Evolutionary conservation across 2,329 filamentous ascomycete species (phyloP).

Genomic region (Stromatinia cepivora): DNA sequence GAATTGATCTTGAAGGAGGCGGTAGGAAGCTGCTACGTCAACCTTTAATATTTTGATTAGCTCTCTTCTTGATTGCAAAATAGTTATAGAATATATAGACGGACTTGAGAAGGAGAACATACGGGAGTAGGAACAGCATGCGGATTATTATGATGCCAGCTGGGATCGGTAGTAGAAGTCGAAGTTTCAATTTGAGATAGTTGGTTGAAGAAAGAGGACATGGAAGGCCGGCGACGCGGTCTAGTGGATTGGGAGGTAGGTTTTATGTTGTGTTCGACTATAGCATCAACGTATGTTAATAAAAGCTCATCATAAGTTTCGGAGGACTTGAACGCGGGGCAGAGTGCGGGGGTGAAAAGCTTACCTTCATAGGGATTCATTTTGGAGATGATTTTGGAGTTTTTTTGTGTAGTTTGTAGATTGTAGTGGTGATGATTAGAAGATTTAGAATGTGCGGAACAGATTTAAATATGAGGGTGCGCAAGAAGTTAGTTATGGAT

Average conservation of each 20-base stretch:
- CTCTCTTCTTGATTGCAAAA: not conserved
- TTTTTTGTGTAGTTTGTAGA: no score
- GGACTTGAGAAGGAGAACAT: not conserved
- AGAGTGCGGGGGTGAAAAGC: constrained; percentile 22
- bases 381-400: not conserved
- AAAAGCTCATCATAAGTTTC: not conserved
- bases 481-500: not conserved
- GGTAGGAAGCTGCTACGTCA: constrained; percentile 58
- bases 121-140: constrained; percentile 59
- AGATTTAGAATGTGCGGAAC: not conserved
- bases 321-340: not conserved
- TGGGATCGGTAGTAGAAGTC: constrained; percentile 30
- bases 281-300: constrained; percentile 23
- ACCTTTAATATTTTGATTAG: constrained; percentile 36
- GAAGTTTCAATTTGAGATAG: constrained; percentile 46
- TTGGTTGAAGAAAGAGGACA: constrained; percentile 62
- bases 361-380: constrained; percentile 57
- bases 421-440: not conserved
- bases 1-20: constrained; percentile 60
- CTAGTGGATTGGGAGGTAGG: constrained; percentile 40
- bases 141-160: constrained; percentile 48
- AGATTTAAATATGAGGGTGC: not conserved
- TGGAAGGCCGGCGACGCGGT: constrained; percentile 55
- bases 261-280: constrained; percentile 66
- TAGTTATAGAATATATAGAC: not conserved